phyloP scores from a whole-genome alignment of 257 asterid genomes.

The Scutellaria galericulata region DNA sequence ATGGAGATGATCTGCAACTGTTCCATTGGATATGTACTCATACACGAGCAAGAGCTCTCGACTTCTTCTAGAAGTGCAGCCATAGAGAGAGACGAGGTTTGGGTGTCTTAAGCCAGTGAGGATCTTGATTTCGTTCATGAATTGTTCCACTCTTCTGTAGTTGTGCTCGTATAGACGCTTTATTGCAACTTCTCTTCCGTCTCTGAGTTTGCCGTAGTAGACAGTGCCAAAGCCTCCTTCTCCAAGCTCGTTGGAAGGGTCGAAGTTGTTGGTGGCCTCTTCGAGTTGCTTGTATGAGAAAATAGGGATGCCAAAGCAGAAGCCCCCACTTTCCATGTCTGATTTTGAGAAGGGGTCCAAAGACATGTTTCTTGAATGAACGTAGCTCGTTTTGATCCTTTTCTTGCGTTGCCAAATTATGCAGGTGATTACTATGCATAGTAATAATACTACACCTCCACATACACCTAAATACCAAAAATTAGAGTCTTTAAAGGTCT shows the following conservation, averaged over 20 bases:
- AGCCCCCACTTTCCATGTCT: conserved; percentile 48
- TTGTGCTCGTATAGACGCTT: conserved; percentile 76
- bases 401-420: conserved; percentile 45
- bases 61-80: conserved; percentile 72
- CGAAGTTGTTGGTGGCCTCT: conserved; percentile 60
- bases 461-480: conserved; percentile 39
- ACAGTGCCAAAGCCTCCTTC: conserved; percentile 86
- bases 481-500: conserved; percentile 23
- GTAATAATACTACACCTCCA: conserved; percentile 42
- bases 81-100: conserved; percentile 69
- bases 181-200: conserved; percentile 84
- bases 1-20: conserved; percentile 71
- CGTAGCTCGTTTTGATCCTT: conserved; percentile 24
- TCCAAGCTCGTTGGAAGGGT: conserved; percentile 65
- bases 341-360: conserved; percentile 42
- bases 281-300: conserved; percentile 65
- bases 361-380: conserved; percentile 45
- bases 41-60: conserved; percentile 75
- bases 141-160: conserved; percentile 67
- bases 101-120: conserved; percentile 64
- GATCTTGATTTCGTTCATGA: conserved; percentile 66
- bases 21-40: conserved; percentile 70
- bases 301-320: conserved; percentile 54
- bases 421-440: conserved; percentile 1
- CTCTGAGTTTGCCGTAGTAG: conserved; percentile 68